Conservation (phyloP, 2,329 filamentous ascomycete genomes). For the Colletotrichum sp. region DNA sequence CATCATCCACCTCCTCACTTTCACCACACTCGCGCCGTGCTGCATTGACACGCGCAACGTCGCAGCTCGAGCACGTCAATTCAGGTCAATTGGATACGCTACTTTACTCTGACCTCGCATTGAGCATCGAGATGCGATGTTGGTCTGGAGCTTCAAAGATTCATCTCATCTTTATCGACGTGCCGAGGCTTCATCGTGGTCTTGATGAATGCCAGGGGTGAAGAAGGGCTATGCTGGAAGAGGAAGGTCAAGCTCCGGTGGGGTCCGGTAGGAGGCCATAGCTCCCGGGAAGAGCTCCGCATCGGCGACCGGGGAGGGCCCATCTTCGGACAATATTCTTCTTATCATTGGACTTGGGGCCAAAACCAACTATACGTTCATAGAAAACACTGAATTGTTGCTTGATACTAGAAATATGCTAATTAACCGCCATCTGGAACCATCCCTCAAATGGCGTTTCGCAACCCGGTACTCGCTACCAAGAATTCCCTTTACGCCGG, state of each 20-base stretch:
- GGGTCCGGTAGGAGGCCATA: neutral
- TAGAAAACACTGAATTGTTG: fast-evolving
- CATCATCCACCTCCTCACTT: constrained; percentile 19
- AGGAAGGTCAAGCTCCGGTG: neutral
- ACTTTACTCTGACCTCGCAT: neutral
- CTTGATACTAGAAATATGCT: neutral
- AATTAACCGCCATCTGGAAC: neutral
- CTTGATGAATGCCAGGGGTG: neutral
- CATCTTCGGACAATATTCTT: neutral
- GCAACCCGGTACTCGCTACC: too few relatives aligned
- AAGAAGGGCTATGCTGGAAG: neutral
- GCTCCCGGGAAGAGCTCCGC: neutral
- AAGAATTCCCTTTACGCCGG: too few relatives aligned
- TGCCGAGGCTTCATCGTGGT: neutral
- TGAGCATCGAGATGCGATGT: neutral
- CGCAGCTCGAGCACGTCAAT: neutral
- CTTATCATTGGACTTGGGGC: neutral
- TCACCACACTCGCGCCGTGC: neutral
- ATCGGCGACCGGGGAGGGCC: neutral
- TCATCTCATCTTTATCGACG: neutral
- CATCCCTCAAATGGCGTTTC: too few relatives aligned
- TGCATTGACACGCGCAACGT: neutral
- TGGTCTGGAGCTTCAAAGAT: neutral
- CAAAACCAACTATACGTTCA: too few relatives aligned
- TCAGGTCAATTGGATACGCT: neutral